Base-by-base conservation (phyloP, 495 filamentous ascomycete genomes). In the Penicillium simplicissimum region DNA sequence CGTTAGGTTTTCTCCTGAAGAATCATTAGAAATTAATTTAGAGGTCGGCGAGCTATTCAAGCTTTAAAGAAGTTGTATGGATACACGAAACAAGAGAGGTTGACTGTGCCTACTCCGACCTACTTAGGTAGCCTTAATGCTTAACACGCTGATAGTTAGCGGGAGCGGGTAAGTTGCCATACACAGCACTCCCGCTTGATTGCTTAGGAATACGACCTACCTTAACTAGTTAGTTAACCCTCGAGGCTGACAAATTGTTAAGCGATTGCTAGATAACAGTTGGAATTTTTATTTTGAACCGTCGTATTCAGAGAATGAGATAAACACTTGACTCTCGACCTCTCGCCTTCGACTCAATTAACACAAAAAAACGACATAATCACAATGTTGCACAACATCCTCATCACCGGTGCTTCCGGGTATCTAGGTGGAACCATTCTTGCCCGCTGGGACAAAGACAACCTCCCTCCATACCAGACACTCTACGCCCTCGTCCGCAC, bases 351-450 rank as follows among this genome's bases (percentile, higher is more conserved):
- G 40, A 43, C 17, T 43, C 9, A 8, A 7, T 3, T 19, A 21
- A 4, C 9, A 19, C 8, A n/a, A 1, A 10, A 43, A 10, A 14
- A n/a, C n/a, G 8, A 8, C 13, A 10, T 11, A 4, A 8, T 21
- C 17, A 21, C 17, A 43, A 68, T 68, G 65, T 60, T 65, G 25
- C 72, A 71, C 45, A 79, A 79, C 43, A 76, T 84, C 37, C 75
- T 82, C 37, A 65, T 84, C 23, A 84, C 81, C 5, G 81, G 81
- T 4, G 76, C 68, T 10, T 84, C 81, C 2, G 81, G 81, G 15
- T 84, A 84, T 55, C 74, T 84, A 0, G 81, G 81, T 8, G 82
- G 82, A 15, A 71, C 72, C 5, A 62, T 84, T 13, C 77, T 84
- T 7, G 74, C 80, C 23, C 71, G 67, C n/a, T 67, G 71, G 60